Base-by-base conservation (phyloP, 768 basidiomycete genomes). In the Serpula lacrymans region DNA sequence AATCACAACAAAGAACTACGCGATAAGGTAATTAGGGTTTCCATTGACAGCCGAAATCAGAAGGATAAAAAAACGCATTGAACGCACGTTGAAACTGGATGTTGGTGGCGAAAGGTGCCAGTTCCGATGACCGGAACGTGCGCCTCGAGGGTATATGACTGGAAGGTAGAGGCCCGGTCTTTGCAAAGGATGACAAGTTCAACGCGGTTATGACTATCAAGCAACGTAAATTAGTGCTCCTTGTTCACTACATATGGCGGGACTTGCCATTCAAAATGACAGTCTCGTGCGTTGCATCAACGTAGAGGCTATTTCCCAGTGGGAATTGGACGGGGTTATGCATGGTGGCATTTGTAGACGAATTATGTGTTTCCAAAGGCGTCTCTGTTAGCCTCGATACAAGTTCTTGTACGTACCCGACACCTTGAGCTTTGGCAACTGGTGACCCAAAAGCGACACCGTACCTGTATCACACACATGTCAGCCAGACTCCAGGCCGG, bases 271-370 rank as follows among this genome's bases (percentile, higher is more conserved):
- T 82, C 10, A 88, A 62, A 2, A 91, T 78, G 32, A 90, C 84
- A 25, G 88, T 85, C 52, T 93, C 89, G 46, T 92, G 90, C 0
- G 84, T 86, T 4, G 87, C 86, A 54, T 93, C 89, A 6, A 88
- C 88, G 44, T 89, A 92, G 20, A 92, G 58, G 47, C 71, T 77
- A 43, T 85, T 74, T 20, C 72, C 69, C 3, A 88, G 67, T 16
- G 84, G 84, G 72, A 86, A 86, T 0, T 82, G 82, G 16, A 75
- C 66, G 2, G 71, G 63, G 50, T 74, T 79, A 50, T 89, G 72
- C 34, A 91, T 68, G 1, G 88, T 88, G 13, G 79, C 67, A 56
- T 95, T 95, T 6, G 86, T 90, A 0, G 85, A 84, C 11, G 86
- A 79, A 55, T 88, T 82, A 65, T 84, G 82, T 0, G 61, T 67